A percentile compares a stretch with the other conserved stretches of the same genome.
These are phyloP conservation scores for Colletotrichum tanaceti DNA, from an alignment of 2,329 filamentous ascomycete genomes.

Conservation along the genomic window DNA sequence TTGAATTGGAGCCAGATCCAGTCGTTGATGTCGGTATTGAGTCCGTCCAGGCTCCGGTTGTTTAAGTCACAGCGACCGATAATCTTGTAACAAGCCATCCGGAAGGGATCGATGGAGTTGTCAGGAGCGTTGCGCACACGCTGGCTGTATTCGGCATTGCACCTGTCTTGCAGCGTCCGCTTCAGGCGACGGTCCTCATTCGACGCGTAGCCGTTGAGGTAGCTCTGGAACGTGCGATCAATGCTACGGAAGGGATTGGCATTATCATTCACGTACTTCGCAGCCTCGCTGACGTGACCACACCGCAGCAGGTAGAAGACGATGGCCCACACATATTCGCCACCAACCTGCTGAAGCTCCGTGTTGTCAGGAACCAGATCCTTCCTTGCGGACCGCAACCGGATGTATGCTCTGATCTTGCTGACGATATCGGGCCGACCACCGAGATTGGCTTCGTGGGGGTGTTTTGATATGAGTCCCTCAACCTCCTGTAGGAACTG, in stretches of 20 bases:
- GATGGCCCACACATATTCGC: constrained; percentile 92
- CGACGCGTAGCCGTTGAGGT: constrained; percentile 85
- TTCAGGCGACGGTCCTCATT: constrained; percentile 81
- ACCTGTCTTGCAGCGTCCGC: constrained; percentile 84
- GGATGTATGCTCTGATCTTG: constrained; percentile 93
- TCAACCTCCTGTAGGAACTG: constrained; percentile 85
- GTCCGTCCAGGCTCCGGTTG: constrained; percentile 71
- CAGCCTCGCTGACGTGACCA: constrained; percentile 85
- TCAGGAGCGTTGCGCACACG: constrained; percentile 85
- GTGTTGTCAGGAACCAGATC: constrained; percentile 85
- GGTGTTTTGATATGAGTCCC: constrained; percentile 81
- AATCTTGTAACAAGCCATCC: constrained; percentile 98
- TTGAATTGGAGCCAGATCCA: constrained; percentile 81
- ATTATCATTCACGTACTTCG: constrained; percentile 85
- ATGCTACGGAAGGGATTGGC: constrained; percentile 86
- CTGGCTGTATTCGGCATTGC: constrained; percentile 90
- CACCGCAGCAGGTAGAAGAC: constrained; percentile 91
- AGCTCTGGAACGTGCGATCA: constrained; percentile 89
- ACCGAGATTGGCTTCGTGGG: constrained; percentile 88
- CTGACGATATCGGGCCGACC: constrained; percentile 88
- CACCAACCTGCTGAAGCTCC: constrained; percentile 81
- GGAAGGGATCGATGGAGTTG: constrained; percentile 90
- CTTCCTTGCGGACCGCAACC: constrained; percentile 81
- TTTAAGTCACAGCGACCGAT: constrained; percentile 81
- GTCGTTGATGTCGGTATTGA: constrained; percentile 74